These are phyloP conservation scores for Graphilbum ipis-grandicollis DNA, from an alignment of 2,329 filamentous ascomycete genomes.

Conservation along the genomic window DNA sequence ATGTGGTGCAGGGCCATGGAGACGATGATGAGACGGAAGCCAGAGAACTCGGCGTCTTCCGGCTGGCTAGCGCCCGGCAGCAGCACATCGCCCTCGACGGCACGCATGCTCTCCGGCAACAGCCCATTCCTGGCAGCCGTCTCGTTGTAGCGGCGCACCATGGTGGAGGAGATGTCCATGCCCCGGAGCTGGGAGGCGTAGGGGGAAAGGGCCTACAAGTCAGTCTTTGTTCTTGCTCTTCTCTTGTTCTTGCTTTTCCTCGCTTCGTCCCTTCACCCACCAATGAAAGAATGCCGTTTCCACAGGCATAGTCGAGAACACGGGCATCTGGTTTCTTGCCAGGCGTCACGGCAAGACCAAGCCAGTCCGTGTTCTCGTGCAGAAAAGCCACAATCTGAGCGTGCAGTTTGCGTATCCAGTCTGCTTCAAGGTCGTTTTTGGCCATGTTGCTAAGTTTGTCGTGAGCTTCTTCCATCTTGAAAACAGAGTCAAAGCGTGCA, in stretches of 20 bases:
- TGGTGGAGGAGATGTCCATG: slow-evolving; percentile 11
- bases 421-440: slow-evolving; percentile 1
- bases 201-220: slow-evolving; percentile 1
- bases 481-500: not conserved
- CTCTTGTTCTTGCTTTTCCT: too few relatives aligned
- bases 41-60: slow-evolving; percentile 3
- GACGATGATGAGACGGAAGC: slow-evolving; percentile 9
- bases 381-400: slow-evolving; percentile 4
- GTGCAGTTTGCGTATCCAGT: slow-evolving; percentile 5
- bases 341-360: slow-evolving; percentile 5
- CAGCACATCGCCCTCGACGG: slow-evolving; percentile 9
- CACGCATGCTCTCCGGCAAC: slow-evolving; percentile 7
- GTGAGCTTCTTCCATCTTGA: not conserved
- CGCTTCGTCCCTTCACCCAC: too few relatives aligned
- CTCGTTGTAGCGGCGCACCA: slow-evolving; percentile 11
- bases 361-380: slow-evolving; percentile 3
- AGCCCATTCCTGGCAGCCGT: slow-evolving; percentile 2
- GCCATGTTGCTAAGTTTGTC: slow-evolving; percentile 1
- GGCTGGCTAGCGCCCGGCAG: not conserved
- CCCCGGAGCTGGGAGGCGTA: slow-evolving; percentile 8
- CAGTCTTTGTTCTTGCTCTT: not conserved
- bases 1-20: slow-evolving; percentile 11
- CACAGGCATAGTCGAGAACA: slow-evolving; percentile 10
- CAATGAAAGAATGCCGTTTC: slow-evolving; percentile 6
- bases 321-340: slow-evolving; percentile 2